Conservation (phyloP, 352 stramenopile species). For the Saprolegnia parasitica region DNA sequence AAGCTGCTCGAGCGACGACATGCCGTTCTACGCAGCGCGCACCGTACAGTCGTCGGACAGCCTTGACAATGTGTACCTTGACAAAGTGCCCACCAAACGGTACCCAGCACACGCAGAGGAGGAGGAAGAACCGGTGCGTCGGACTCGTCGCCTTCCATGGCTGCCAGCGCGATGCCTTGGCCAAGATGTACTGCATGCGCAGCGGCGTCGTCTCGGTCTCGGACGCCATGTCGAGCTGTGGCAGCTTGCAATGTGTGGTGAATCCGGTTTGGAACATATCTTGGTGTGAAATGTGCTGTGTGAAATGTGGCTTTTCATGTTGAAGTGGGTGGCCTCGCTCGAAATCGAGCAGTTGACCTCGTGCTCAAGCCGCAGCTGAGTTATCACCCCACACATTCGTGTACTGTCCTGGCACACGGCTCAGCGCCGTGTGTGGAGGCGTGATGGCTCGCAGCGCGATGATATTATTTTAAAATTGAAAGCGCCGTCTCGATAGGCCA, state of each 20-base stretch:
- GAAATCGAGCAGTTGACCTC: too few species aligned
- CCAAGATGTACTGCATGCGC: not conserved
- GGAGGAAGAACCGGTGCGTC: conserved; percentile 70
- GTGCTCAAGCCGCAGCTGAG: too few species aligned
- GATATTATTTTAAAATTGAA: too few species aligned
- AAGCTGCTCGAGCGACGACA: conserved; percentile 75
- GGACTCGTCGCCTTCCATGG: conserved; percentile 66
- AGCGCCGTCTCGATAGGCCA: too few species aligned
- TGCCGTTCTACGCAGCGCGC: conserved; percentile 48
- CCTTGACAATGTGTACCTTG: conserved; percentile 38
- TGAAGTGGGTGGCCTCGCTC: too few species aligned
- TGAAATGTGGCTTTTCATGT: too few species aligned
- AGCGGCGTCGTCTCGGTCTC: not conserved
- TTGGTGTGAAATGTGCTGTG: not conserved
- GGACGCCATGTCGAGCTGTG: not conserved
- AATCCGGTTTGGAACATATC: not conserved
- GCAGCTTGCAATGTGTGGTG: not conserved
- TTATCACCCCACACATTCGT: too few species aligned
- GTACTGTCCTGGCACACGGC: too few species aligned
- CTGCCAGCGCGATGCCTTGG: conserved; percentile 33
- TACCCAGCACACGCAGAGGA: conserved; percentile 81
- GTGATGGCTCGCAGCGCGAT: too few species aligned
- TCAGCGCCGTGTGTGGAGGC: too few species aligned
- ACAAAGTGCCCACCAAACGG: conserved; percentile 84
- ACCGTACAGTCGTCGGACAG: not conserved